phyloP scores from a whole-genome alignment of 305 asterid genomes.

The Withania somnifera region DNA sequence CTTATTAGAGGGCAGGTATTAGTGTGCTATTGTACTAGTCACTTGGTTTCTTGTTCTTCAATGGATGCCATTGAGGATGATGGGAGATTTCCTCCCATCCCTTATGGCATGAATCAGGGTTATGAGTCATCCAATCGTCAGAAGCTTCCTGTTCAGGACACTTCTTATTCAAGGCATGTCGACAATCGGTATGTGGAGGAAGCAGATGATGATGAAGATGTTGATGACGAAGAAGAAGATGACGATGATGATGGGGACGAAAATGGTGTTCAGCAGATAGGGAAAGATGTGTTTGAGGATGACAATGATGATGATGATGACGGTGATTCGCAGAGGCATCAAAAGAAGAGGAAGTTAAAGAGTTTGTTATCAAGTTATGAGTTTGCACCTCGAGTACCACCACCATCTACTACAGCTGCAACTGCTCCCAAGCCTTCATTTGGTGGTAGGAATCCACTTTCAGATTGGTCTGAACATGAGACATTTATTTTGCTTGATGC shows the following conservation, averaged over 20 bases:
- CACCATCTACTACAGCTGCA: slow-evolving; percentile 19
- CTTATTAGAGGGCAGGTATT: not conserved
- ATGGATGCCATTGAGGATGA: slow-evolving; percentile 45
- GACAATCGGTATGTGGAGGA: slow-evolving; percentile 17
- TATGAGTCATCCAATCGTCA: slow-evolving; percentile 18
- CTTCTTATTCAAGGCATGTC: slow-evolving; percentile 8
- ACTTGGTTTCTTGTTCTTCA: slow-evolving; percentile 9
- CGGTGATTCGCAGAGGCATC: slow-evolving; percentile 26
- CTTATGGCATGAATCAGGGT: slow-evolving; percentile 18
- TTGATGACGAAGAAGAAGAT: slow-evolving; percentile 13
- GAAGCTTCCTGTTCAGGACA: slow-evolving; percentile 12
- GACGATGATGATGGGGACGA: slow-evolving; percentile 15
- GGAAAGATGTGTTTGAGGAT: slow-evolving; percentile 17
- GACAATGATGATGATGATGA: slow-evolving; percentile 21
- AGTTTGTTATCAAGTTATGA: slow-evolving; percentile 62
- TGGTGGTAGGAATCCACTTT: slow-evolving; percentile 67
- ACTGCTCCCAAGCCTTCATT: slow-evolving; percentile 30
- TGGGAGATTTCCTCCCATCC: slow-evolving; percentile 24
- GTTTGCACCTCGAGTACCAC: slow-evolving; percentile 64
- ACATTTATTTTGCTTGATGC: slow-evolving; percentile 52
- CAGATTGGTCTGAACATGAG: slow-evolving; percentile 83
- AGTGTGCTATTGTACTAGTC: not conserved
- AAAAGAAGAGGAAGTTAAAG: slow-evolving; percentile 69
- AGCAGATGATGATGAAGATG: slow-evolving; percentile 7
- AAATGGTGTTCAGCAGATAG: slow-evolving; percentile 19